Conservation (phyloP, 257 asterid species). For the Capsicum baccatum region DNA sequence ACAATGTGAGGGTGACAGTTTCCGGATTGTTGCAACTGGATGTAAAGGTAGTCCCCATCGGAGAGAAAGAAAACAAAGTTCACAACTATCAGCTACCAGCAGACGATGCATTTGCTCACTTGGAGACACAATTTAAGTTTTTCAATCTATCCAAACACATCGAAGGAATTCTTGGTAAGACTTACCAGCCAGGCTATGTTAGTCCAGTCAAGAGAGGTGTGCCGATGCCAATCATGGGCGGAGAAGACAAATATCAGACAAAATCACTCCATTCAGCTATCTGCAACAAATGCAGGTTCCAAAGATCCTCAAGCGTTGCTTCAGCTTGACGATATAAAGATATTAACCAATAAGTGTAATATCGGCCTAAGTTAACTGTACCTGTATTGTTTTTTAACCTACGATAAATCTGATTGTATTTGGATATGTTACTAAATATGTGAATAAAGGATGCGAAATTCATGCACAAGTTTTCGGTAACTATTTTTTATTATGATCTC, state of each 20-base stretch:
- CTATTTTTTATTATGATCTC: neutral
- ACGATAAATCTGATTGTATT: slow-evolving; percentile 19
- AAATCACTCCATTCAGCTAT: slow-evolving; percentile 55
- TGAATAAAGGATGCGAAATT: slow-evolving; percentile 11
- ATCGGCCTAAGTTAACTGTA: neutral
- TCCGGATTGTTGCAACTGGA: slow-evolving; percentile 51
- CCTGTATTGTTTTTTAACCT: neutral
- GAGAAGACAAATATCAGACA: slow-evolving; percentile 69
- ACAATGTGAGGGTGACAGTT: slow-evolving; percentile 54
- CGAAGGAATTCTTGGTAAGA: slow-evolving; percentile 68
- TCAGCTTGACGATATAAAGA: slow-evolving; percentile 26
- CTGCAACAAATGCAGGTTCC: slow-evolving; percentile 62
- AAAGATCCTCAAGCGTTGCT: slow-evolving; percentile 49
- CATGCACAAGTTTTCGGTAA: neutral
- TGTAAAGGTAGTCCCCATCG: slow-evolving; percentile 57
- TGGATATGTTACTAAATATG: neutral
- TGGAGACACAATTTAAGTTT: slow-evolving; percentile 69
- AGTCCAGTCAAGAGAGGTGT: slow-evolving; percentile 71
- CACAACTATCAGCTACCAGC: slow-evolving; percentile 64
- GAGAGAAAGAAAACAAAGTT: slow-evolving; percentile 55
- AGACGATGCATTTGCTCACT: slow-evolving; percentile 63
- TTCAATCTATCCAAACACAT: slow-evolving; percentile 49
- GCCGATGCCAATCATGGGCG: slow-evolving; percentile 76
- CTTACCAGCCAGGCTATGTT: slow-evolving; percentile 61
- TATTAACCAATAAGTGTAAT: slow-evolving; percentile 12